phyloP scores from a whole-genome alignment of 257 asterid genomes.

The Salvia splendens region DNA sequence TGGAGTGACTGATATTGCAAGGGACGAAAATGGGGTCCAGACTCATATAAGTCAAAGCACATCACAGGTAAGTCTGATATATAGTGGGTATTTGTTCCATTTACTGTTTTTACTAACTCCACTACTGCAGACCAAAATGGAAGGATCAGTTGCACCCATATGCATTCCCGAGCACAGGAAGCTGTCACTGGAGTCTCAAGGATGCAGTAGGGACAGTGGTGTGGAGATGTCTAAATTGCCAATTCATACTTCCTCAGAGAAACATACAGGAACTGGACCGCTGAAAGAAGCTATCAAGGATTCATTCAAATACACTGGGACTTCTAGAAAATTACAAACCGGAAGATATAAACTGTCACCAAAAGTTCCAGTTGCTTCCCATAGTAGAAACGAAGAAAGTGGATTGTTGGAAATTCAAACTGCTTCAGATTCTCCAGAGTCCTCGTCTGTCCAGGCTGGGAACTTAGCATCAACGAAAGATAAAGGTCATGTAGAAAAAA shows the following conservation, averaged over 20 bases:
- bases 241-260: slow-evolving; percentile 23
- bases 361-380: slow-evolving; percentile 41
- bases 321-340: slow-evolving; percentile 26
- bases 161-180: slow-evolving; percentile 41
- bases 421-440: slow-evolving; percentile 31
- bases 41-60: slow-evolving; percentile 36
- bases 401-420: slow-evolving; percentile 29
- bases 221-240: slow-evolving; percentile 31
- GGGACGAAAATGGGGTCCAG: slow-evolving; percentile 37
- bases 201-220: slow-evolving; percentile 34
- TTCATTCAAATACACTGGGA: slow-evolving; percentile 24
- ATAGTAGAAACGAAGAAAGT: slow-evolving; percentile 30
- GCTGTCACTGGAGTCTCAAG: slow-evolving; percentile 52
- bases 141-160: slow-evolving; percentile 41
- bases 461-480: slow-evolving; percentile 20
- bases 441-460: slow-evolving; percentile 21
- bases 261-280: slow-evolving; percentile 32
- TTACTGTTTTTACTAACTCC: slow-evolving; percentile 23
- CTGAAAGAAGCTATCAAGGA: slow-evolving; percentile 36
- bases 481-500: slow-evolving; percentile 23
- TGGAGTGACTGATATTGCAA: slow-evolving; percentile 44
- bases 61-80: slow-evolving; percentile 42
- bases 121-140: slow-evolving; percentile 44
- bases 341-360: slow-evolving; percentile 42
- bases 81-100: neutral